Evolutionary conservation across 2,329 filamentous ascomycete genomes (phyloP).

Genomic region (Botrytis aclada): DNA sequence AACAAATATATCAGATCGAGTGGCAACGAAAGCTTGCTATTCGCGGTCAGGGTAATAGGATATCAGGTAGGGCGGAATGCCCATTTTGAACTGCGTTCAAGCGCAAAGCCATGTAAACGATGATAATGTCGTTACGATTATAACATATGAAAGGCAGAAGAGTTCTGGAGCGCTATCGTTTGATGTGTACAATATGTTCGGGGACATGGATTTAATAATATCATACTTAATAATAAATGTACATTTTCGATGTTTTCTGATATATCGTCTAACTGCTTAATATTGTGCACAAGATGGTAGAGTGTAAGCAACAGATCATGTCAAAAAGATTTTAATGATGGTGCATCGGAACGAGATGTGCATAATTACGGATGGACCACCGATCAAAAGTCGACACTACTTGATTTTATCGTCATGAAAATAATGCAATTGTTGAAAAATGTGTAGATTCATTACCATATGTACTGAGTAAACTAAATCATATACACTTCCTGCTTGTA

Average conservation of each 20-base stretch:
- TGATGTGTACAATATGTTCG: neutral
- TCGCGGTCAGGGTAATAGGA: neutral
- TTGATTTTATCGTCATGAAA: neutral
- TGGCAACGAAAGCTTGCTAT: neutral
- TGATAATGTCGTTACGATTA: constrained; percentile 2
- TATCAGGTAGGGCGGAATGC: too few relatives aligned
- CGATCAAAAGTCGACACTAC: neutral
- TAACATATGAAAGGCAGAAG: neutral
- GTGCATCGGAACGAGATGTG: too few relatives aligned
- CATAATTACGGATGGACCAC: neutral
- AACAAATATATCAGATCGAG: neutral
- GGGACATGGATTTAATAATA: neutral
- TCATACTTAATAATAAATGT: neutral
- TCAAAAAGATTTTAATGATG: too few relatives aligned
- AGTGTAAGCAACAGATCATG: too few relatives aligned
- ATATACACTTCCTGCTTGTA: neutral
- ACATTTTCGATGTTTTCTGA: neutral
- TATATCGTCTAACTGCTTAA: neutral
- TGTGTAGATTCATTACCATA: neutral
- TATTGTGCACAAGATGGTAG: too few relatives aligned
- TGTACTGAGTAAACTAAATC: neutral
- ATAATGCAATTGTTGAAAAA: neutral
- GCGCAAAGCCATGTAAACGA: neutral
- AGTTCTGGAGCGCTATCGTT: neutral
- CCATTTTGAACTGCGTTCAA: neutral